These are phyloP conservation scores for Microbotryum lychnidis-dioicae DNA, from an alignment of 1,284 basidiomycete species.

Conservation along the genomic window DNA sequence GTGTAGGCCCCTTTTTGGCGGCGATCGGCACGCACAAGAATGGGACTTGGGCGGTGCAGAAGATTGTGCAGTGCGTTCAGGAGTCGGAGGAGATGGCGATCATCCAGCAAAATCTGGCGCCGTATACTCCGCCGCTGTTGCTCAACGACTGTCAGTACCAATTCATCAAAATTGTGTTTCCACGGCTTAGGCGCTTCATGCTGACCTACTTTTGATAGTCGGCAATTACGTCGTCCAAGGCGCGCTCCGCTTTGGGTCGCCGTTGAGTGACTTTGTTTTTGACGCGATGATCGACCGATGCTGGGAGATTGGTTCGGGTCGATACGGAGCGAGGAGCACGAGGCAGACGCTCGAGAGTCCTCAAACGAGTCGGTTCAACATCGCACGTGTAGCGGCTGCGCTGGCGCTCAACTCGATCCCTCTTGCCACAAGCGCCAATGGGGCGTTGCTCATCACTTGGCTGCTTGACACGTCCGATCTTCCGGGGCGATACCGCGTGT, in stretches of 20 bases:
- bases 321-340: conserved; percentile 96
- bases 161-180: no score
- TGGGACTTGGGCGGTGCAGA: conserved; percentile 98
- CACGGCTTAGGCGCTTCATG: no score
- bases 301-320: conserved; percentile 54
- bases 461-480: conserved; percentile 88
- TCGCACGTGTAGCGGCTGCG: conserved; percentile 84
- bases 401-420: conserved; percentile 96
- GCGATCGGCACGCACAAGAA: conserved; percentile 99
- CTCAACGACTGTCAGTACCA: conserved; percentile 43
- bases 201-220: conserved; percentile 59
- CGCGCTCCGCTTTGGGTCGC: conserved; percentile 81
- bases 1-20: conserved; percentile 86
- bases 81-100: conserved; percentile 79
- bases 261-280: conserved; percentile 89
- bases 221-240: conserved; percentile 98
- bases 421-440: conserved; percentile 94
- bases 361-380: conserved; percentile 73
- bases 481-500: conserved; percentile 80
- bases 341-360: conserved; percentile 89
- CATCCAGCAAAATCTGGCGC: conserved; percentile 74
- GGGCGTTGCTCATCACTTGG: conserved; percentile 91
- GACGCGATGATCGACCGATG: conserved; percentile 96
- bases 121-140: conserved; percentile 87
- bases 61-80: conserved; percentile 91